Percentiles rank a stretch among this genome's conserved stretches.
These are phyloP conservation scores for Terana coerulea DNA, from an alignment of 768 basidiomycete species.

Conservation along the genomic window DNA sequence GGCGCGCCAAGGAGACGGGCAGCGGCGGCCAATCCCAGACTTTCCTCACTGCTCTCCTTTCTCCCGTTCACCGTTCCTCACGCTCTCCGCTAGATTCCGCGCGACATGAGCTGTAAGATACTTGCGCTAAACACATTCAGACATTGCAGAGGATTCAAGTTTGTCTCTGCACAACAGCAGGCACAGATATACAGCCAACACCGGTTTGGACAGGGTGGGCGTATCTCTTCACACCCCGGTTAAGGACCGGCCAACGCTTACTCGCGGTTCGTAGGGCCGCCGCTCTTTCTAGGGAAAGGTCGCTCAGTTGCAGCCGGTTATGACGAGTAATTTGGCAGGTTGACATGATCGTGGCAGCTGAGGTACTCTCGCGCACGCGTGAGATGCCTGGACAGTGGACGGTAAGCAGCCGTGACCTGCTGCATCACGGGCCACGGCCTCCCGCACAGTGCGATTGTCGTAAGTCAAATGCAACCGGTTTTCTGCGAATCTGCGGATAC, in stretches of 20 bases:
- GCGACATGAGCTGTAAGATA: neutral
- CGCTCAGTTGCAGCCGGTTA: neutral
- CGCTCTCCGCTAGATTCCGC: neutral
- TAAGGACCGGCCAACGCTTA: neutral
- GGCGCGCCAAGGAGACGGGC: too few relatives aligned
- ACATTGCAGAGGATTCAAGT: too few relatives aligned
- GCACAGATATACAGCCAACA: neutral
- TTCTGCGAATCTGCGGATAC: too few relatives aligned
- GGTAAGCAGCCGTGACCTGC: neutral
- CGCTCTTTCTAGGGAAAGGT: neutral
- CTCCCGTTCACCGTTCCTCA: too few relatives aligned
- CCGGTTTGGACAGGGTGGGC: neutral
- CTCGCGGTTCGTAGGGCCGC: neutral
- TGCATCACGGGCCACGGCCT: too few relatives aligned
- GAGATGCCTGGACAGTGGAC: too few relatives aligned
- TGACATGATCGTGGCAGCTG: neutral
- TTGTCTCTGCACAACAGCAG: too few relatives aligned
- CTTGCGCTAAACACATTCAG: neutral
- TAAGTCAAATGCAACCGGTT: too few relatives aligned
- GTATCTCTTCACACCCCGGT: neutral
- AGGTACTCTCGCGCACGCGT: too few relatives aligned
- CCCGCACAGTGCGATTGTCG: too few relatives aligned
- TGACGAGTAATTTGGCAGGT: neutral
- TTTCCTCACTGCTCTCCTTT: too few relatives aligned
- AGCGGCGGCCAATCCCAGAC: too few relatives aligned